phyloP scores from a whole-genome alignment of 352 stramenopile genomes.

The Globisporangium radiosum region DNA sequence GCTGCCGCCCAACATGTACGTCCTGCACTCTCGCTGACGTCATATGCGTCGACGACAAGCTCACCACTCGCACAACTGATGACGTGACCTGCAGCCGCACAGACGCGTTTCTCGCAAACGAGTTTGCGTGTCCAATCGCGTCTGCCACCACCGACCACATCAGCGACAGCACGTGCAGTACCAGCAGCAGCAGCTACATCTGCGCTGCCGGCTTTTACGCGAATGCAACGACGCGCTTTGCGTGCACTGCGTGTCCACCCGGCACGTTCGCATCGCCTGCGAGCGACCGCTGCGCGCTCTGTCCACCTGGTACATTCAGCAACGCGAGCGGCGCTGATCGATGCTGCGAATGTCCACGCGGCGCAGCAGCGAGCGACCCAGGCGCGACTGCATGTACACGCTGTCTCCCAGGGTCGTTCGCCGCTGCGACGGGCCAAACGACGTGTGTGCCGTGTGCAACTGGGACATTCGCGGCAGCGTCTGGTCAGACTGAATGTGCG shows the following conservation, averaged over 20 bases:
- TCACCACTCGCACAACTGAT: too few relatives aligned
- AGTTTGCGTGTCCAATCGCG: constrained; percentile 16
- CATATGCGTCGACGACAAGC: constrained; percentile 1
- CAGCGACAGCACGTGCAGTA: constrained; percentile 18
- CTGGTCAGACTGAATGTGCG: constrained; percentile 21
- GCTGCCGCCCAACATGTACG: constrained; percentile 26
- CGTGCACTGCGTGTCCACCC: constrained; percentile 32
- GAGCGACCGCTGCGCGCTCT: constrained; percentile 23
- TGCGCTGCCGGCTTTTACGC: constrained; percentile 37
- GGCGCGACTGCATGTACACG: constrained; percentile 12
- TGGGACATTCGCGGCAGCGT: constrained; percentile 25
- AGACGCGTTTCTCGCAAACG: constrained; percentile 16
- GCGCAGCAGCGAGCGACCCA: constrained; percentile 9
- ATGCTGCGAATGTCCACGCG: constrained; percentile 28
- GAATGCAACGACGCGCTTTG: constrained; percentile 33
- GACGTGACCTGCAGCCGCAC: not conserved
- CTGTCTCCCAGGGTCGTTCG: constrained; percentile 22
- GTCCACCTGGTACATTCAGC: constrained; percentile 36
- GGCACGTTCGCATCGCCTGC: constrained; percentile 13
- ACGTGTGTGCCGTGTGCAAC: constrained; percentile 35
- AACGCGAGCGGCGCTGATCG: constrained; percentile 20
- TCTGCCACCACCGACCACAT: not conserved
- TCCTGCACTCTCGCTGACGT: constrained; percentile 4
- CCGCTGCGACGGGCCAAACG: constrained; percentile 16
- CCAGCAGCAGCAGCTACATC: not conserved